Base-by-base conservation (phyloP, 2,329 filamentous ascomycete genomes). In the Trichoderma citrinoviride region DNA sequence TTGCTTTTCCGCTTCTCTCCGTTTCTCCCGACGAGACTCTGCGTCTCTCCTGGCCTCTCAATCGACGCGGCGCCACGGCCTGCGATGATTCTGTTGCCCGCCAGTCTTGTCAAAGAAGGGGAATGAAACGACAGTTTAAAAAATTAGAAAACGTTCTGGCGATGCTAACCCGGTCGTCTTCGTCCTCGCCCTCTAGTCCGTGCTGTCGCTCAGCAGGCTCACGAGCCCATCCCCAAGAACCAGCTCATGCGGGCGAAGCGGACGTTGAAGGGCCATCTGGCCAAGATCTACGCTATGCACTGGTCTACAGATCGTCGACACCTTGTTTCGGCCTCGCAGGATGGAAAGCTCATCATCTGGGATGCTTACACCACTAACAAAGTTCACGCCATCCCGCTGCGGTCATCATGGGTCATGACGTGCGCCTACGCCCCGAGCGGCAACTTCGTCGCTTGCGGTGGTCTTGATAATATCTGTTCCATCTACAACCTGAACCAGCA, bases 221-320 rank as follows among this genome's bases (percentile, higher is more conserved):
- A 96, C 79, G 95, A 98, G 78, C 84, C 91, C 71, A 88, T 99
- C 73, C 93, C 94, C 70, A 90, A 91, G 79, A 95, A 96, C 79
- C 85, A 88, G 77, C 86, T 94, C 76, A 98, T 99, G 95, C 96
- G 95, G 85, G 91, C 94, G 70, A 95, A 96, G 83, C 91, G 93
- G 74, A 97, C 93, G 57, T 85, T 99, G 71, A 98, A 98, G 83
- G 95, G 95, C 70, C 95, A 99, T 85, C 82, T 99, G 71, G 95
- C 95, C 73, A 99, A 99, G 83, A 99, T 99, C 74, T 99, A 99
- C 80, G 95, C 95, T 73, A 99, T 99, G 95, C 95, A 99, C 83
- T 99, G 95, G 95, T 98, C 95, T 40, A 99, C 95, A 69, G 95
- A 99, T 81, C 89, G 95, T 76, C 89, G 95, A 79, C 95, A 98